phyloP scores from a whole-genome alignment of 2,329 filamentous ascomycete species.

The Dothistroma pini region DNA sequence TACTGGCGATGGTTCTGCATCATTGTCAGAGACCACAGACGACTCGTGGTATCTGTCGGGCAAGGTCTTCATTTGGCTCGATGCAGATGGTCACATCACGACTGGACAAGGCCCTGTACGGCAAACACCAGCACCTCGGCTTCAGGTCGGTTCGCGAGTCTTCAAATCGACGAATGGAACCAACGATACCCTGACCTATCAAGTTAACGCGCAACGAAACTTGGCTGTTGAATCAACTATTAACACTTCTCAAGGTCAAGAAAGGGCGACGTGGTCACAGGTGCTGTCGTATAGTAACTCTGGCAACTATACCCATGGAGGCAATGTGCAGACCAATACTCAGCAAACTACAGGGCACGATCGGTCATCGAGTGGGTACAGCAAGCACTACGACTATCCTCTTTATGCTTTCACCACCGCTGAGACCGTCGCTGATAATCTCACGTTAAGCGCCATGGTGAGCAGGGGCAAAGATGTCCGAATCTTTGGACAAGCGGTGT shows the following conservation, averaged over 20 bases:
- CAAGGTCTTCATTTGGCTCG: conserved; percentile 76
- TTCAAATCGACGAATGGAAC: conserved; percentile 48
- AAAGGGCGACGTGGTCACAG: conserved; percentile 56
- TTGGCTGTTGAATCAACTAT: conserved; percentile 54
- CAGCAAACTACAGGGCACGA: conserved; percentile 52
- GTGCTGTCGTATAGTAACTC: conserved; percentile 53
- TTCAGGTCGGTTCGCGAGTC: conserved; percentile 51
- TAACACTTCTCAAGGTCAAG: conserved; percentile 46
- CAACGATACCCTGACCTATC: conserved; percentile 56
- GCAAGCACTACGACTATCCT: conserved; percentile 56
- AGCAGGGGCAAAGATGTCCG: conserved; percentile 48
- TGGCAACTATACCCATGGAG: conserved; percentile 54
- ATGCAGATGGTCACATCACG: conserved; percentile 44
- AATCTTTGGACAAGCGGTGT: conserved; percentile 47
- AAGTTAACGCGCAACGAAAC: conserved; percentile 53
- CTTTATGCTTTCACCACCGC: conserved; percentile 56
- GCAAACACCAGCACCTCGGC: conserved; percentile 43
- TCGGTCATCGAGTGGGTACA: conserved; percentile 37
- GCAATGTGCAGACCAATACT: conserved; percentile 52
- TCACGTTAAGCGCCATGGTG: conserved; percentile 48
- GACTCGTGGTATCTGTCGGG: conserved; percentile 72
- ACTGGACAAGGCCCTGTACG: conserved; percentile 49
- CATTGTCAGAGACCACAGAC: conserved; percentile 55
- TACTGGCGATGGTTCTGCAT: conserved; percentile 46
- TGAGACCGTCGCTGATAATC: conserved; percentile 39